Base-by-base conservation (phyloP, 345 rosid species). In the Citrus glauca region DNA sequence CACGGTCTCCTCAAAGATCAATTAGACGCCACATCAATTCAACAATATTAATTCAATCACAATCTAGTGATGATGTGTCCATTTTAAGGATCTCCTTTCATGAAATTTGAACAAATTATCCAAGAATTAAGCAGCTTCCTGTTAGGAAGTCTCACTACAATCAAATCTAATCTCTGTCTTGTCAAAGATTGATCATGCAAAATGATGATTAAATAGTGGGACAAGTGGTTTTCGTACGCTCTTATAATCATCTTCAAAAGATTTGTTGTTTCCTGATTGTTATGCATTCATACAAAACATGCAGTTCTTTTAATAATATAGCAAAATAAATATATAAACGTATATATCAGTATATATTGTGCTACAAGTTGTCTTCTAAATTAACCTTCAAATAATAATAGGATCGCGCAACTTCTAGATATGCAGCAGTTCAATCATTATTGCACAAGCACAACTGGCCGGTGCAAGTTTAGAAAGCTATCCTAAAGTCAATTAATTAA, bases 151-250 rank as follows among this genome's bases (percentile, higher is more conserved):
- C 74, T 33, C 81, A 61, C 75, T 77, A 73, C 78, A 81, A 63
- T 76, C 60, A 60, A 50, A 77, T 77, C 84, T 62, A 77, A 61
- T 59, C 11, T 74, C 64, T 69, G 40, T 78, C 81, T 32, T 53
- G 71, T 82, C 78, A 74, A 78, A 82, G 84, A 82, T 82, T 81
- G 78, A 45, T 61, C 50, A 22, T 66, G 25, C 32, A 2, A 75
- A 75, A 27, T 64, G 66, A 38, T 45, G 17, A 48, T 65, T 53
- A 66, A 65, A 50, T 66, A 42, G 30, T 20, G 53, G 19, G 22
- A 27, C 25, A 67, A 66, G 19, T 33, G 30, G 57, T 50, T 69
- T 61, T 71, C 30, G 25, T 48, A 66, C 63, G 14, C 30, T 74
- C 64, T 1, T 27, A 61, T 42, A 24, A 63, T 30, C 35, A 24